Percentiles rank a stretch among this genome's conserved stretches.
These are phyloP conservation scores for Fomitopsis serialis DNA, from an alignment of 768 basidiomycete species.

Conservation along the genomic window DNA sequence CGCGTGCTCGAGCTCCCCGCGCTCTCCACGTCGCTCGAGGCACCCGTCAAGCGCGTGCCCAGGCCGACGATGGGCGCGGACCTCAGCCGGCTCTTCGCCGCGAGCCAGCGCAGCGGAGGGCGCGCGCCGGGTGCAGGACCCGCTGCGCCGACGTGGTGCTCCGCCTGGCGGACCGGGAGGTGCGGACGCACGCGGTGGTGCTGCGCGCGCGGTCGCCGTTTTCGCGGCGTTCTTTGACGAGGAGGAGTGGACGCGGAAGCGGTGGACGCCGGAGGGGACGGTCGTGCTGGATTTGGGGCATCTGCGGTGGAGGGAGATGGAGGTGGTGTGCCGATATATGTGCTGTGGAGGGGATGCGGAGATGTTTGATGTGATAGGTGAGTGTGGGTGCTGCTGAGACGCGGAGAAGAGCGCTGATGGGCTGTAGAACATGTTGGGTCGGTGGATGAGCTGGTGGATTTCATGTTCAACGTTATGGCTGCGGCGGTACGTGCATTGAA, in stretches of 20 bases:
- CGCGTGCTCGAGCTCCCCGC: slow-evolving; percentile 50
- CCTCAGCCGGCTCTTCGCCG: slow-evolving; percentile 44
- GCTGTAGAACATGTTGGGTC: slow-evolving; percentile 38
- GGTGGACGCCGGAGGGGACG: slow-evolving; percentile 47
- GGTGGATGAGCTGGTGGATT: slow-evolving; percentile 75
- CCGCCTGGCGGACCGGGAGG: slow-evolving; percentile 57
- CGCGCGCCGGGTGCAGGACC: slow-evolving; percentile 9
- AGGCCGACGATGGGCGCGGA: slow-evolving; percentile 43
- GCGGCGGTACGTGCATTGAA: slow-evolving; percentile 56
- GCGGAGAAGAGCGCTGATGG: no score
- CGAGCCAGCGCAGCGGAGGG: slow-evolving; percentile 26
- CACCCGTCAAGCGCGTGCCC: slow-evolving; percentile 52
- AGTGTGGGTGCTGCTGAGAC: no score
- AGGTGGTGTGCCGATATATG: slow-evolving; percentile 68
- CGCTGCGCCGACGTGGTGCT: slow-evolving; percentile 65
- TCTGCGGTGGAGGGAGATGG: slow-evolving; percentile 67
- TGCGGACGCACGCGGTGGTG: slow-evolving; percentile 66
- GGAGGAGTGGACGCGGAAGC: slow-evolving; percentile 67
- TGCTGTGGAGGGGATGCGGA: slow-evolving; percentile 66
- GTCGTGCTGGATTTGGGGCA: slow-evolving; percentile 70
- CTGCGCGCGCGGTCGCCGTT: slow-evolving; percentile 82
- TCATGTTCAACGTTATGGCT: slow-evolving; percentile 82
- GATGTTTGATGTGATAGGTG: slow-evolving; percentile 70
- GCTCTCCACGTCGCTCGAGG: slow-evolving; percentile 51
- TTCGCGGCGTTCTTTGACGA: slow-evolving; percentile 84